Conservation (phyloP, 306 rosid species). For the Cicer chorassanicum region DNA sequence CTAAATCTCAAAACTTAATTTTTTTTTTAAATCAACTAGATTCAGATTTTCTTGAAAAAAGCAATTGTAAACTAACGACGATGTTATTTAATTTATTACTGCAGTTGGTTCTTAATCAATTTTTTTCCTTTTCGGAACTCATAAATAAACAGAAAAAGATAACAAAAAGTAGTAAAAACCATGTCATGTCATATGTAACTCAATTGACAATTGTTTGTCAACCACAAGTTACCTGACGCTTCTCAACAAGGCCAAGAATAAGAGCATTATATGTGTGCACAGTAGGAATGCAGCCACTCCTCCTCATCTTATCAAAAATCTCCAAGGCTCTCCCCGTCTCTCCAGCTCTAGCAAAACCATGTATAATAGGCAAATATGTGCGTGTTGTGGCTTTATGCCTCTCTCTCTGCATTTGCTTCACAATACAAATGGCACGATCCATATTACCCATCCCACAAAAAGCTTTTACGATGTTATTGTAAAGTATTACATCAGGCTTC, state of each 20-base stretch:
- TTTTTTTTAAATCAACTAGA: not conserved
- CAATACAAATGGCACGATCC: conserved; percentile 81
- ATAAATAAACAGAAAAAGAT: conserved; percentile 16
- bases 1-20: not conserved
- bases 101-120: conserved; percentile 5
- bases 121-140: not conserved
- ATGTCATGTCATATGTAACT: conserved; percentile 18
- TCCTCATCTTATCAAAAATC: conserved; percentile 90
- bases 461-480: conserved; percentile 81
- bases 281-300: conserved; percentile 91
- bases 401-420: conserved; percentile 85
- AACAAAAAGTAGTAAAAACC: not conserved
- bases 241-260: conserved; percentile 94
- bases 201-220: conserved; percentile 7
- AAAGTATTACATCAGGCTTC: conserved; percentile 87
- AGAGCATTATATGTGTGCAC: conserved; percentile 96
- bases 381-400: conserved; percentile 87
- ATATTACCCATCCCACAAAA: conserved; percentile 96
- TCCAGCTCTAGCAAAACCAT: conserved; percentile 88
- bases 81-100: not conserved
- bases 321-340: conserved; percentile 82
- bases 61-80: not conserved
- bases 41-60: not conserved
- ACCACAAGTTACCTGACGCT: conserved; percentile 71
- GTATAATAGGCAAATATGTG: conserved; percentile 91